phyloP scores from a whole-genome alignment of 176 grass and related monocot species.

The Tillandsia fasciculata region DNA sequence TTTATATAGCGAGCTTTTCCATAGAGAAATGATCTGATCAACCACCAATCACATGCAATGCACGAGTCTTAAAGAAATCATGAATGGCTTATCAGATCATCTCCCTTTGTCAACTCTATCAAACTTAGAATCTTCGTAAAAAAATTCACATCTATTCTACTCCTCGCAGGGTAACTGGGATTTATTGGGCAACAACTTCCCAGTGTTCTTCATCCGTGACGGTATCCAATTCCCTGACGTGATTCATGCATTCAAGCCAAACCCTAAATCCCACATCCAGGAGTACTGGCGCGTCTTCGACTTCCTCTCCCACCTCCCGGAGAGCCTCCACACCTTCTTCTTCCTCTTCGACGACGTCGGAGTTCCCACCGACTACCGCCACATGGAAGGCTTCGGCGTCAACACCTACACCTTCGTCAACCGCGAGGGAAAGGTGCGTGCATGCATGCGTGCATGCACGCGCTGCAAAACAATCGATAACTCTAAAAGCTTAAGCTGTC shows the following conservation, averaged over 20 bases:
- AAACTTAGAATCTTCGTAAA: too few relatives aligned
- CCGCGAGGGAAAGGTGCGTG: slow-evolving; percentile 25
- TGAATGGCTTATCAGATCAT: too few relatives aligned
- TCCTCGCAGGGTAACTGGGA: slow-evolving; percentile 62
- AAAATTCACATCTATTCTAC: neutral
- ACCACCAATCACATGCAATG: too few relatives aligned
- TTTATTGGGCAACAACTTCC: slow-evolving; percentile 90
- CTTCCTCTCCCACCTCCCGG: slow-evolving; percentile 60
- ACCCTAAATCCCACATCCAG: slow-evolving; percentile 67
- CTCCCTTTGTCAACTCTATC: too few relatives aligned
- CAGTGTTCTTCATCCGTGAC: slow-evolving; percentile 93
- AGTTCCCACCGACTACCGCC: slow-evolving; percentile 64
- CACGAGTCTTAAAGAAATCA: too few relatives aligned
- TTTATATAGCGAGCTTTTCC: too few relatives aligned
- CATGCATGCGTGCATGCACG: neutral
- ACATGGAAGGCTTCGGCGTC: slow-evolving; percentile 86
- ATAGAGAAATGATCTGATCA: too few relatives aligned
- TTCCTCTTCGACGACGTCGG: slow-evolving; percentile 96
- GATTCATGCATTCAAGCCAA: slow-evolving; percentile 90
- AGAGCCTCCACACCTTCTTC: slow-evolving; percentile 95
- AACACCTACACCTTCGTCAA: slow-evolving; percentile 88
- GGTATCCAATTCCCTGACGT: slow-evolving; percentile 93
- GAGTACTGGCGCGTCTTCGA: slow-evolving; percentile 92
- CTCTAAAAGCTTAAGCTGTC: too few relatives aligned
- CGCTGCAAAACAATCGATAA: too few relatives aligned